These are phyloP conservation scores for Metarhizium brunneum DNA, from an alignment of 2,329 filamentous ascomycete genomes.

Conservation along the genomic window DNA sequence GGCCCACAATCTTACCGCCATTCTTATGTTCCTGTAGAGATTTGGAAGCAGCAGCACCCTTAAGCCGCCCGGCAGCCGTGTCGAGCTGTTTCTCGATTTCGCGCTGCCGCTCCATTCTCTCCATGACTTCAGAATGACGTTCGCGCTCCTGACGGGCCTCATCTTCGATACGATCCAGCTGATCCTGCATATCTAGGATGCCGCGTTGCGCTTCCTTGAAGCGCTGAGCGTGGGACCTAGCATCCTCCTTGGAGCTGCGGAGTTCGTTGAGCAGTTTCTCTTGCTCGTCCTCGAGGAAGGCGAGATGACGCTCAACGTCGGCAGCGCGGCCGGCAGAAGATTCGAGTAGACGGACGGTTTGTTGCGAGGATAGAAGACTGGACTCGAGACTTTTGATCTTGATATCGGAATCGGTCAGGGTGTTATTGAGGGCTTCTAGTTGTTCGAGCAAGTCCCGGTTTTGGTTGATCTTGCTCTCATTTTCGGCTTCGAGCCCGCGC, in stretches of 20 bases:
- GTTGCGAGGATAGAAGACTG: constrained; percentile 67
- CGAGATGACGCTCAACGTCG: constrained; percentile 71
- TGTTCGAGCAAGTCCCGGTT: constrained; percentile 75
- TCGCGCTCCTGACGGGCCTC: constrained; percentile 74
- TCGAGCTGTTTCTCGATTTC: constrained; percentile 75
- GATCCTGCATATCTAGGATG: constrained; percentile 70
- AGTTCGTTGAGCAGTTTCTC: constrained; percentile 60
- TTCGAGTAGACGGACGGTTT: constrained; percentile 66
- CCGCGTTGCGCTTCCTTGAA: constrained; percentile 81
- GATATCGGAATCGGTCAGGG: constrained; percentile 70
- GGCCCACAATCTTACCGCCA: constrained; percentile 69
- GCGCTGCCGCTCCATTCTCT: constrained; percentile 74
- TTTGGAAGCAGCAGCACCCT: constrained; percentile 67
- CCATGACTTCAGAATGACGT: constrained; percentile 70
- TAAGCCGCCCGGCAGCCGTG: constrained; percentile 69
- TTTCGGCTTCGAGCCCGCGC: constrained; percentile 62
- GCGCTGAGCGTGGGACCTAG: constrained; percentile 67
- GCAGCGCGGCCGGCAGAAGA: constrained; percentile 64
- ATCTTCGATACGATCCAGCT: constrained; percentile 79
- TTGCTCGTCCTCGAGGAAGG: constrained; percentile 74
- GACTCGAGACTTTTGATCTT: constrained; percentile 70
- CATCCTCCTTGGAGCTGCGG: constrained; percentile 59
- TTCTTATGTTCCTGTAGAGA: constrained; percentile 50
- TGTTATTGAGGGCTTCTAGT: constrained; percentile 72
- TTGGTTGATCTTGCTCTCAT: constrained; percentile 70